Percentiles rank a stretch among this genome's conserved stretches.
Evolutionary conservation across 192 early-diverging fungal species (phyloP).

Genomic region (Linnemannia hyalina): DNA sequence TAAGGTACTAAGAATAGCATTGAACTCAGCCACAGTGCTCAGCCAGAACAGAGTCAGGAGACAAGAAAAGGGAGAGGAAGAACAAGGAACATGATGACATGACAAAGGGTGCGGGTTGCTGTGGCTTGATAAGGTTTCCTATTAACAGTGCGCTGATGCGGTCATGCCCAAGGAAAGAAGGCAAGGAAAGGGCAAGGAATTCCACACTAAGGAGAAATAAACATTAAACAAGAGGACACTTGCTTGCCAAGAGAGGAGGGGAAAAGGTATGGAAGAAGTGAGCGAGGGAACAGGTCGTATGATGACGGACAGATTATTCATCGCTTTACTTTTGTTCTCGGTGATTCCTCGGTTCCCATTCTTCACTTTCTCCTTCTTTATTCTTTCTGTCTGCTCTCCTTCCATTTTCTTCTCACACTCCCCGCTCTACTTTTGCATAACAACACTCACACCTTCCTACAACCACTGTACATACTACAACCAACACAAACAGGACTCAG

Average conservation of each 20-base stretch:
- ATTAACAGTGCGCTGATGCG: background rate
- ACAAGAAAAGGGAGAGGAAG: background rate
- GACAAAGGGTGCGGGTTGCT: background rate
- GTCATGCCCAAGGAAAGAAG: background rate
- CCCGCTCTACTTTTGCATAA: background rate
- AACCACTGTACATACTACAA: background rate
- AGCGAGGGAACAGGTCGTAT: background rate
- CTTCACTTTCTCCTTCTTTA: background rate
- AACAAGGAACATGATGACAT: background rate
- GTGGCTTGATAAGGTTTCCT: background rate
- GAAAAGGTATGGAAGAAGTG: too few species aligned
- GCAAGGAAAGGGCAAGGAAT: background rate
- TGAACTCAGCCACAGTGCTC: constrained; percentile 1
- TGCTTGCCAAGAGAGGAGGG: background rate
- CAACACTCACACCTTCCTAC: background rate
- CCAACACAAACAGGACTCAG: too few species aligned
- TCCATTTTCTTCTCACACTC: background rate
- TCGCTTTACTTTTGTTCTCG: background rate
- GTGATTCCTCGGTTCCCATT: background rate
- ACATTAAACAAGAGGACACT: background rate
- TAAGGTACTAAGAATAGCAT: background rate
- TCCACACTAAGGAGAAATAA: background rate
- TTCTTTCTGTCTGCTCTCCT: background rate
- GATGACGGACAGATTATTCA: background rate
- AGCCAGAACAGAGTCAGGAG: background rate